Base-by-base conservation (phyloP, 352 stramenopile species). In the Saprolegnia parasitica region DNA sequence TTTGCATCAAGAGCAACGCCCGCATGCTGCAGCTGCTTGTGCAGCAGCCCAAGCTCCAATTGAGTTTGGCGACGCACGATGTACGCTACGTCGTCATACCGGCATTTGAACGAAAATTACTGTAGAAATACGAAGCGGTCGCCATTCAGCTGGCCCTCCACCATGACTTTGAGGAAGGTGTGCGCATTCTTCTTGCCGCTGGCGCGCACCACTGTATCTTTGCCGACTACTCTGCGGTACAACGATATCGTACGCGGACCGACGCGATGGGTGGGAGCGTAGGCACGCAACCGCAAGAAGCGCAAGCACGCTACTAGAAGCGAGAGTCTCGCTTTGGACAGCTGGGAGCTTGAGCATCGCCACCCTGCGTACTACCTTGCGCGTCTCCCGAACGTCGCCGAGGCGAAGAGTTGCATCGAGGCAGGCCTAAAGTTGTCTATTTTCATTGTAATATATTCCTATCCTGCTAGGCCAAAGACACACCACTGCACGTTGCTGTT, bases 401-500 rank as follows among this genome's bases (percentile, higher is more conserved):
- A 26, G 1, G 56, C 56, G 8, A 32, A 65, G 24, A 24, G 18
- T 5, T 18, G 50, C 37, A 40, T 32, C 5, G 18, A 35, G 56
- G 56, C 52, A 20, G 4, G 20, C 21, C n/a, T n/a, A n/a, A n/a
- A n/a, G n/a, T n/a, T n/a, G n/a, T n/a, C n/a, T n/a, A n/a, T n/a
- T n/a, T n/a, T 35, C 24, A 13, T 20, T 45, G 16, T 5, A 35
- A 2, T 35, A 35, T 65, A 62, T 62, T 45, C 18, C 15, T n/a
- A 4, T 50, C 15, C 49, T 8, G 2, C 3, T 65, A 65, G 56
- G 56, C 29, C n/a, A 49, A 65, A 52, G 32, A 49, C 6, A 65
- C 35, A 0, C 32, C 21, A n/a, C n/a, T 65, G 35, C 56, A 65
- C 26, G 26, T 37, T 9, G 56, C 56, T 1, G 24, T 65, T 24